Conservation (phyloP, 305 asterid species). For the Plantago lanceolata region DNA sequence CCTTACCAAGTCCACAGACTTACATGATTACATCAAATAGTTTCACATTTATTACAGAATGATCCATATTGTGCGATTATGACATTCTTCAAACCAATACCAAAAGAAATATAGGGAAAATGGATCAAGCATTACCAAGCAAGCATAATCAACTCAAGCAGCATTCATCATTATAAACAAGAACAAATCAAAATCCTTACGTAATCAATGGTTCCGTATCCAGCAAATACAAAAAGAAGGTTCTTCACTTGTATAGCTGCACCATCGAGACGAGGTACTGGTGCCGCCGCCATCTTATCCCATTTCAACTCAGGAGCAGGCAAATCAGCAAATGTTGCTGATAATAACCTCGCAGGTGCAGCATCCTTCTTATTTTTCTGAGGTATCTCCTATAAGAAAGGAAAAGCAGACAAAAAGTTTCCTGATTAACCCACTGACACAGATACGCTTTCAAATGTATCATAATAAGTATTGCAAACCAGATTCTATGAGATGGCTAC, state of each 20-base stretch:
- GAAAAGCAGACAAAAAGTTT: slow-evolving; percentile 9
- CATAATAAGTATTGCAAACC: background rate
- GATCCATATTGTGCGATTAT: background rate
- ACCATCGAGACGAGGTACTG: slow-evolving; percentile 96
- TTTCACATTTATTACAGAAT: too few relatives aligned
- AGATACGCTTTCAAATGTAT: background rate
- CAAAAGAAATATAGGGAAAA: too few relatives aligned
- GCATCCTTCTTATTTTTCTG: slow-evolving; percentile 30
- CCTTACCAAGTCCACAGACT: too few relatives aligned
- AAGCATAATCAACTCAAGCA: slow-evolving; percentile 14
- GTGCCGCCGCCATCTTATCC: slow-evolving; percentile 84
- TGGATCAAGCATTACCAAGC: background rate
- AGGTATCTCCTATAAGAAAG: slow-evolving; percentile 24
- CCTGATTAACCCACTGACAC: background rate
- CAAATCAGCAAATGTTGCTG: slow-evolving; percentile 90
- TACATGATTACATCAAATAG: too few relatives aligned
- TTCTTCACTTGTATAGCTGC: slow-evolving; percentile 80
- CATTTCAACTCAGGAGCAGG: slow-evolving; percentile 73
- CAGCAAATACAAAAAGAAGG: slow-evolving; percentile 88
- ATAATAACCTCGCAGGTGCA: slow-evolving; percentile 46
- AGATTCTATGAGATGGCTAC: too few relatives aligned
- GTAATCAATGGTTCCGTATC: slow-evolving; percentile 87
- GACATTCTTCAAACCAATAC: background rate
- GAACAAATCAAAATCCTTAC: slow-evolving; percentile 35
- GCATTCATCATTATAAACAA: slow-evolving; percentile 11